Percentiles rank a stretch among this genome's conserved stretches.
Conservation (phyloP, 768 basidiomycete genomes). For the Hypsizygus marmoreus region DNA sequence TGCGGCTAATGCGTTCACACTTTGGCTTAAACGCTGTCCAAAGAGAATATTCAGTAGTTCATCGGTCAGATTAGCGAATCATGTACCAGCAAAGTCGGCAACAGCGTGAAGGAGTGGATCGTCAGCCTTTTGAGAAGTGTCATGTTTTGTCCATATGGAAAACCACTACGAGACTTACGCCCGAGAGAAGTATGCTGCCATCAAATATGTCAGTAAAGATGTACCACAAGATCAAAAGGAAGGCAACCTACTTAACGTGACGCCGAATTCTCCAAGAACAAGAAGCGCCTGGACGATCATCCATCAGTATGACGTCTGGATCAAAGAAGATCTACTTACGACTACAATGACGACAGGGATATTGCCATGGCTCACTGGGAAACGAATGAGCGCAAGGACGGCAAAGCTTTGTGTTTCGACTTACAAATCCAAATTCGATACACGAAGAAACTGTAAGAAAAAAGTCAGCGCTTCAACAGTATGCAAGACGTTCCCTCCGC, state of each 20-base stretch:
- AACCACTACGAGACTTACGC: not conserved
- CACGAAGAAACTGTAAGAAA: constrained; percentile 8
- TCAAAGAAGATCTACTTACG: constrained; percentile 2
- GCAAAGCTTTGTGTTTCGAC: not conserved
- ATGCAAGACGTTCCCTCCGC: not conserved
- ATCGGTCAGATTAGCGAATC: not conserved
- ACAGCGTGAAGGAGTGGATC: constrained; percentile 1
- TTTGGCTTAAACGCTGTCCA: constrained; percentile 9
- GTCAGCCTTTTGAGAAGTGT: not conserved
- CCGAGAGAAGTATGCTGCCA: constrained; percentile 9
- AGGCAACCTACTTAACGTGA: constrained; percentile 9
- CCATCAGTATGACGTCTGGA: not conserved
- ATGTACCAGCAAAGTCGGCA: constrained; percentile 10
- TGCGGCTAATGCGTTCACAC: constrained; percentile 11
- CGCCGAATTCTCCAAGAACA: constrained; percentile 9
- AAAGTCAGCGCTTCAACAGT: not conserved
- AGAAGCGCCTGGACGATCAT: constrained; percentile 6
- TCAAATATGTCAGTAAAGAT: not conserved
- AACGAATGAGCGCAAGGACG: not conserved
- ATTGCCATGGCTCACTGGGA: constrained; percentile 10
- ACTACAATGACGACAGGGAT: not conserved
- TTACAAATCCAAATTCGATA: constrained; percentile 15
- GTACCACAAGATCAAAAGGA: not conserved
- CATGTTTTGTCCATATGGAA: not conserved
- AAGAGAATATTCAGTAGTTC: not conserved